phyloP scores from a whole-genome alignment of 1,139 yeast genomes.

The Lodderomyces theae region DNA sequence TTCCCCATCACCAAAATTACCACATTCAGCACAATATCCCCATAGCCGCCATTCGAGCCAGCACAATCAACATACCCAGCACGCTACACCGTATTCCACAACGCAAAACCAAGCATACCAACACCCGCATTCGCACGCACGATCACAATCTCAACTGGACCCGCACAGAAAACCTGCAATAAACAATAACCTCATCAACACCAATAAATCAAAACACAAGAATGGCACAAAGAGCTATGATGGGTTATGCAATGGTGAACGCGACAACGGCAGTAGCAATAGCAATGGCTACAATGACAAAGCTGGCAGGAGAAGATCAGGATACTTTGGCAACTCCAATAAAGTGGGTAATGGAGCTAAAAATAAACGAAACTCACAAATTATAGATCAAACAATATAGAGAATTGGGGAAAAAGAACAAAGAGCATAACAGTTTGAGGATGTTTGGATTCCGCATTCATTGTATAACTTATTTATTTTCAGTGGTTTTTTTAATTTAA shows the following conservation, averaged over 20 bases:
- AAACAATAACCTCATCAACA: constrained; percentile 16
- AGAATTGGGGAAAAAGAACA: too few species aligned
- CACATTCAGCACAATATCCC: neutral
- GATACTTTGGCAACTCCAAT: constrained; percentile 6
- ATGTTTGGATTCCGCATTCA: too few species aligned
- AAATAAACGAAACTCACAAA: constrained; percentile 15
- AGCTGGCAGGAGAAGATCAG: constrained; percentile 14
- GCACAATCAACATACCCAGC: constrained; percentile 20
- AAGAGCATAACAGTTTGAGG: too few species aligned
- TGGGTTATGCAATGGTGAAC: constrained; percentile 8
- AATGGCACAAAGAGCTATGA: neutral
- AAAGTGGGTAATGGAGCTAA: constrained; percentile 6
- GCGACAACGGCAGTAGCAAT: constrained; percentile 7
- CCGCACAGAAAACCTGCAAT: constrained; percentile 14
- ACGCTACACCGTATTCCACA: neutral
- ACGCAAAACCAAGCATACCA: neutral
- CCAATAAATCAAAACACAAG: constrained; percentile 10
- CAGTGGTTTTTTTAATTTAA: too few species aligned
- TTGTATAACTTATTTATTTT: too few species aligned
- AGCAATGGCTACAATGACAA: constrained; percentile 6
- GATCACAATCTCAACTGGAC: constrained; percentile 14
- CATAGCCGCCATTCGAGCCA: constrained; percentile 9
- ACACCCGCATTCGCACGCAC: constrained; percentile 14
- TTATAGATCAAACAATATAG: constrained; percentile 1
- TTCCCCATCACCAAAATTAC: constrained; percentile 1